These are phyloP conservation scores for Aquanectria penicillioides DNA, from an alignment of 2,329 filamentous ascomycete genomes.

Conservation along the genomic window DNA sequence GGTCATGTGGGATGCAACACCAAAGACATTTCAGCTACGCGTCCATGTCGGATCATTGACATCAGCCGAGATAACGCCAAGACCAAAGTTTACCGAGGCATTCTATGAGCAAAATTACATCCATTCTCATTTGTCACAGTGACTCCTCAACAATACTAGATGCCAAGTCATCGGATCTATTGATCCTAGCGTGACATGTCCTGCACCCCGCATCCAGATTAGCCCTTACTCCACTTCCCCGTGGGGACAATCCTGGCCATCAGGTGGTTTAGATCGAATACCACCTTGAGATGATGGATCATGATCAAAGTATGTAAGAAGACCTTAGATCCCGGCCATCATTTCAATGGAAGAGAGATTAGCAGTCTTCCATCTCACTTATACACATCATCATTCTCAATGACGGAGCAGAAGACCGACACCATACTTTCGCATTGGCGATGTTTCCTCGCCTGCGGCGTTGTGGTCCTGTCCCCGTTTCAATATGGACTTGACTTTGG, in stretches of 20 bases:
- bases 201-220: slow-evolving; percentile 28
- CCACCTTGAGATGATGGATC: neutral
- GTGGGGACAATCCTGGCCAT: slow-evolving; percentile 13
- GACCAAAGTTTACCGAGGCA: neutral
- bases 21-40: no score
- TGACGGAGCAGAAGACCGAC: slow-evolving; percentile 23
- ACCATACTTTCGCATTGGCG: slow-evolving; percentile 36
- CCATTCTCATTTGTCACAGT: neutral
- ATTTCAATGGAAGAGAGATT: no score
- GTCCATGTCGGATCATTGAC: neutral
- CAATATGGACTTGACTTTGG: slow-evolving; percentile 40
- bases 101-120: neutral
- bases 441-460: slow-evolving; percentile 33
- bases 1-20: no score
- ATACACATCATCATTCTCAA: neutral
- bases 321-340: neutral
- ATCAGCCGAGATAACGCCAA: neutral
- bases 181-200: slow-evolving; percentile 19
- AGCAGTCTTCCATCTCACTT: no score
- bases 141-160: neutral
- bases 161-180: slow-evolving; percentile 23
- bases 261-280: neutral
- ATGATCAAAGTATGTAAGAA: slow-evolving; percentile 24
- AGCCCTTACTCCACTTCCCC: slow-evolving; percentile 20
- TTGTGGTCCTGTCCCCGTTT: slow-evolving; percentile 34